Base-by-base conservation (phyloP, 2,329 filamentous ascomycete species). In the Aureobasidium sp. region DNA sequence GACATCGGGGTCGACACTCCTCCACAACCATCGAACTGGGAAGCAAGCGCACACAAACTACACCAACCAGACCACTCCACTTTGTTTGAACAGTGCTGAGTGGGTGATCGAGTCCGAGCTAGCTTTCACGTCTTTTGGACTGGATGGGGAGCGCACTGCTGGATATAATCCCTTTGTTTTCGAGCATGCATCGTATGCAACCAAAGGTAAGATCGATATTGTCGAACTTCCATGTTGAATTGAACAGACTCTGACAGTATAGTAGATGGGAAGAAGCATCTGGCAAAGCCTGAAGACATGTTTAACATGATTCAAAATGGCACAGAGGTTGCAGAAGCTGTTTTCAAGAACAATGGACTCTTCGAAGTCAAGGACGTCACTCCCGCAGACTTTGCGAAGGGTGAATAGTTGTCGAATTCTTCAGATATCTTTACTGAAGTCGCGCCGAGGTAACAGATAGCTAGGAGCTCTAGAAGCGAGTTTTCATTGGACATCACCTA, bases 291-390 rank as follows among this genome's bases (percentile, higher is more conserved):
- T 29, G 48, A 29, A 31, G 48, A 51, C 18, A 51, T 51, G 48
- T 51, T 51, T 27, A 51, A 51, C 25, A 51, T 51, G 48, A 18
- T 51, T 18, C 48, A 51, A 23, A 51, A 51, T 18, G 48, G 48
- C 27, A 51, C 48, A 2, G 48, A 51, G 48, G 48, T 51, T 8
- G 48, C 48, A 31, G 48, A 51, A 18, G 48, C 48, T 31, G 27
- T 20, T 27, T 51, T 16, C 48, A 20, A 18, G 27, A 51, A 51
- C 27, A 27, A 29, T 15, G 48, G 48, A 13, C 27, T 20, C 10
- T 51, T 51, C 27, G 13, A 31, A 16, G 48, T 51, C 25, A 51
- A 51, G 27, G 48, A 51, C 33, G 48, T 51, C 48, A 51, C 48
- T 8, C 48, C 48, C 16, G 27, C 48, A 33, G 48, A 51, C 48